Base-by-base conservation (phyloP, 129 eudicot genomes). In the Flaveria ramosissima region DNA sequence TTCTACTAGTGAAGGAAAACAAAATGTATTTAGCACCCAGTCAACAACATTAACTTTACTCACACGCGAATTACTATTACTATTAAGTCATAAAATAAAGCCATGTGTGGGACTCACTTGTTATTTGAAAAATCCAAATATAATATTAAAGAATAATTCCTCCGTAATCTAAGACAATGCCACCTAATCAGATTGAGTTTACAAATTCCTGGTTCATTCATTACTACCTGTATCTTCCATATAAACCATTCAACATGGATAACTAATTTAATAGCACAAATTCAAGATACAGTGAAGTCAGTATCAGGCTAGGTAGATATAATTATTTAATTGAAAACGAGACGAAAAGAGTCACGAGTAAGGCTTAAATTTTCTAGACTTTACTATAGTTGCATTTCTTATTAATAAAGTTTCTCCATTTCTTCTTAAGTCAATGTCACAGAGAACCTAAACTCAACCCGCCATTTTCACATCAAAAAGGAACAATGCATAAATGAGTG, bases 1-100 rank as follows among this genome's bases (percentile, higher is more conserved):
- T 78, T 82, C 69, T 39, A 63, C 47, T 10, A 51, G 46, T 23
- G 17, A 83, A 26, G 20, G 24, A 68, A 20, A 62, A 63, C 14
- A 63, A 63, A 45, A 62, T 30, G 10, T 30, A 14, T 32, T 27
- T 27, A 39, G 9, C 6, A 20, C 17, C 27, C 52, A 56, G 9
- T 52, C 48, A 63, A 62, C 9, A 24, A 26, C 46, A 63, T 63
- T 13, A 63, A 30, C 69, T 63, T 14, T 32, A 63, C 43, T 63
- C 46, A 8, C 6, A 2, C 4, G 3, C 1, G 46, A 41, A 30
- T 71, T 71, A 14, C 63, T 51, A 30, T 71, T 71, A 14, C 63
- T 51, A 27, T 9, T 7, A 39, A 36, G 11, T 32, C 66, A 72
- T 32, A 32, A 56, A 20, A 36, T 19, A 1, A 6, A 72, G 7